Base-by-base conservation (phyloP, 208 protist genomes). In the Acanthamoeba triangularis region DNA sequence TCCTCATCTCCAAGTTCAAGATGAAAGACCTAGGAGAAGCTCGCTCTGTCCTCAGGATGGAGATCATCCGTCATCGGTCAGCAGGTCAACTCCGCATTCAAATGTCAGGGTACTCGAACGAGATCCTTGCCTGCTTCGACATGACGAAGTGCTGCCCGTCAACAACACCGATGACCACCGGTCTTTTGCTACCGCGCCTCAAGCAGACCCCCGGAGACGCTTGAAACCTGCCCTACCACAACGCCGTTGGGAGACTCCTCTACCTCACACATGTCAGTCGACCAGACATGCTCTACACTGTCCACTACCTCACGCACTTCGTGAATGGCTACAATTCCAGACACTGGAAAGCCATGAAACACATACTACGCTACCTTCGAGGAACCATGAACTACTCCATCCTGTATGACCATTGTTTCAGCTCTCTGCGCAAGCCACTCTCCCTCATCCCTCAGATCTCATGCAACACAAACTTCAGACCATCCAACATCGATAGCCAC, bases 301-400 rank as follows among this genome's bases (percentile, higher is more conserved):
- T 88, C 30, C 7, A 52, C 80, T 88, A 88, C n/a, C 80, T 88
- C 6, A 88, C n/a, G 13, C 23, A n/a, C 6, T 88, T 88, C 41
- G 7, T 6, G 13, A 59, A 52, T 56, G 80, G 6, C 3, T 88
- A 59, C 6, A 4, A 56, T 56, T 0, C 7, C 33, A 5, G 5
- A 1, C 80, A 88, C 44, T 44, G 13, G 44, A 0, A 3, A 49
- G 80, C 41, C 7, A 20, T 88, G 23, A 88, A 88, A 3, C 80
- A 88, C 23, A 0, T 88, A n/a, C 25, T 88, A 0, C 0, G 41
- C 0, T 88, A 88, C 54, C 33, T 88, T 0, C 2, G 13, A 37
- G 33, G 25, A 88, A 13, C 10, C 25, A 1, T 4, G 33, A 88
- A 0, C 20, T 59, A n/a, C 0, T 0, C 80, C 23, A 47, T 88